Evolutionary conservation across 331 rosid genomes (phyloP).

Genomic region (Pyracantha coccinea): DNA sequence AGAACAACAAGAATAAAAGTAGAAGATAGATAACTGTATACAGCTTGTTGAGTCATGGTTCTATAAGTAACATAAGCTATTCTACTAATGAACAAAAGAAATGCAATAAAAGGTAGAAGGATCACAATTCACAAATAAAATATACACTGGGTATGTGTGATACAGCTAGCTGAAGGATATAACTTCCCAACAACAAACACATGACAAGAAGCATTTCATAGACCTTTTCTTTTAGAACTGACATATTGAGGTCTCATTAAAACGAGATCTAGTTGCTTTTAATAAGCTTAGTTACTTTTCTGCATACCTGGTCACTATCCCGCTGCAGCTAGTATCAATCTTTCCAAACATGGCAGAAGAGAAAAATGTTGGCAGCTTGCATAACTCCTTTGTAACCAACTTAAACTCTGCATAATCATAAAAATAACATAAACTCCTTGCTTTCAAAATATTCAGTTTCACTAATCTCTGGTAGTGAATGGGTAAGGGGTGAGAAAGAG

Average conservation of each 20-base stretch:
- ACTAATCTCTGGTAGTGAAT: background rate
- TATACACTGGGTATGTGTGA: background rate
- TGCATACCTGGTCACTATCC: constrained; percentile 65
- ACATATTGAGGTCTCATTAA: background rate
- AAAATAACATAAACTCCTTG: constrained; percentile 23
- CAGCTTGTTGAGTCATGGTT: background rate
- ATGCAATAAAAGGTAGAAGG: background rate
- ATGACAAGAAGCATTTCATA: background rate
- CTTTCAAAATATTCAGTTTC: background rate
- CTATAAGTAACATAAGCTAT: background rate
- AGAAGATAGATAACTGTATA: background rate
- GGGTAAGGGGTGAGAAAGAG: background rate
- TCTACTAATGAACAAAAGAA: background rate
- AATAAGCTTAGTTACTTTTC: background rate
- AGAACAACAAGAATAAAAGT: background rate
- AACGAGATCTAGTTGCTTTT: background rate
- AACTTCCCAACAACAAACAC: background rate
- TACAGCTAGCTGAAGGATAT: background rate
- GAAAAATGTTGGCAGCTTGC: constrained; percentile 84
- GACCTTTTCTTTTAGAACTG: background rate
- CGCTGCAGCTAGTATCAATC: constrained; percentile 67
- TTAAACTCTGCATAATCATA: constrained; percentile 62
- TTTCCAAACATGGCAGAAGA: constrained; percentile 63
- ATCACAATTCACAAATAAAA: background rate
- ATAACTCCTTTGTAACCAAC: constrained; percentile 75